phyloP scores from a whole-genome alignment of 805 yeast genomes.

The Saccharomycopsis schoenii region DNA sequence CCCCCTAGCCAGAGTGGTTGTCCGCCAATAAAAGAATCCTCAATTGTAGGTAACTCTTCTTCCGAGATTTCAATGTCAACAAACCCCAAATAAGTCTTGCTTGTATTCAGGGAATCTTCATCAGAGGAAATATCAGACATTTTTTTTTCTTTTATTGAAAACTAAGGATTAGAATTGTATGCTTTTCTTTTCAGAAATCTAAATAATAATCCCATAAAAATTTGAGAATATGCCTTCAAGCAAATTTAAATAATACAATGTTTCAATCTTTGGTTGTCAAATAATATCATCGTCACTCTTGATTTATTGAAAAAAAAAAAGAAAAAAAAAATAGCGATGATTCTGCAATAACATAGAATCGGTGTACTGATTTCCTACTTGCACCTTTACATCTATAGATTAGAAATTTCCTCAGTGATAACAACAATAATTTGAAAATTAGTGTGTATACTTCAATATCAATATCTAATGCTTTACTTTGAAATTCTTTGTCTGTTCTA shows the following conservation, averaged over 20 bases:
- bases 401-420: neutral
- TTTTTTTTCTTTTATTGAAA: neutral
- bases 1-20: conserved; percentile 60
- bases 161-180: too few species aligned
- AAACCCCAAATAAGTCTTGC: conserved; percentile 48
- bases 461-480: neutral
- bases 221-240: too few species aligned
- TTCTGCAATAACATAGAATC: neutral
- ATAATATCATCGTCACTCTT: too few species aligned
- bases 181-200: too few species aligned
- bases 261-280: too few species aligned
- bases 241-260: too few species aligned
- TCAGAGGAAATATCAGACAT: conserved; percentile 10
- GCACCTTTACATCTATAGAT: neutral
- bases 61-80: conserved; percentile 50
- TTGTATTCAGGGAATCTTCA: conserved; percentile 6
- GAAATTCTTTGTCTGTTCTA: neutral
- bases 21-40: conserved; percentile 81
- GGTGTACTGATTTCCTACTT: neutral
- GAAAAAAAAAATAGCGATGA: neutral
- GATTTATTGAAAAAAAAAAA: neutral
- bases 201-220: too few species aligned
- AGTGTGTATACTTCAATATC: neutral
- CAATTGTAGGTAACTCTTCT: conserved; percentile 36
- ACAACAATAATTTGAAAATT: neutral